Percentiles rank a stretch among this genome's conserved stretches.
phyloP scores from a whole-genome alignment of 805 yeast genomes.

The Ogataea chonburiensis region DNA sequence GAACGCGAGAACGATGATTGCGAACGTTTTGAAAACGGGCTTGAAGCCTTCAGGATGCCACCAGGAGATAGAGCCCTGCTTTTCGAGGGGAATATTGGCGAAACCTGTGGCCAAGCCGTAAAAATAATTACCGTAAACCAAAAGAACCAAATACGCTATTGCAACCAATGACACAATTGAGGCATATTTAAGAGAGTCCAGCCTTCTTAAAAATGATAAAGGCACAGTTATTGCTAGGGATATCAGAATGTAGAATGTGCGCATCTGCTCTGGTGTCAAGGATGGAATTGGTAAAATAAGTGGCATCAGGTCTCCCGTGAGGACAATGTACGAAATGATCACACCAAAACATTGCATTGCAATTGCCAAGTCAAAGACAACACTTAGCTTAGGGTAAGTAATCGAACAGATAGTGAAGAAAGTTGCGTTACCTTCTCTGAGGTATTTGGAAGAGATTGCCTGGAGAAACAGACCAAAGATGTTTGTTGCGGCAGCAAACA shows the following conservation, averaged over 20 bases:
- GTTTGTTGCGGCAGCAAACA: slow-evolving; percentile 64
- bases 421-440: slow-evolving; percentile 61
- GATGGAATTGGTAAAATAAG: slow-evolving; percentile 42
- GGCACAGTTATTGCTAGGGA: slow-evolving; percentile 60
- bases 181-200: slow-evolving; percentile 70
- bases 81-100: slow-evolving; percentile 42
- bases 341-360: slow-evolving; percentile 80
- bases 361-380: slow-evolving; percentile 73
- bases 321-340: slow-evolving; percentile 65
- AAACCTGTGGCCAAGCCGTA: slow-evolving; percentile 25
- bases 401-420: slow-evolving; percentile 69
- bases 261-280: slow-evolving; percentile 27
- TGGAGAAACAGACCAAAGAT: slow-evolving; percentile 67
- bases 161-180: slow-evolving; percentile 68
- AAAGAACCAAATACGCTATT: slow-evolving; percentile 57
- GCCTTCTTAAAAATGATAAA: slow-evolving; percentile 54
- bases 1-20: slow-evolving; percentile 74
- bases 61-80: slow-evolving; percentile 44
- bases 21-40: slow-evolving; percentile 60
- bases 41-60: slow-evolving; percentile 41
- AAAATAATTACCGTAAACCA: slow-evolving; percentile 52
- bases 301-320: slow-evolving; percentile 78
- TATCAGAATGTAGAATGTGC: slow-evolving; percentile 54
- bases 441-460: slow-evolving; percentile 53
- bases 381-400: slow-evolving; percentile 67